Evolutionary conservation across 495 filamentous ascomycete genomes (phyloP), one percentile per base, ranked within the genome.

Genomic region (Tuber melanosporum): DNA sequence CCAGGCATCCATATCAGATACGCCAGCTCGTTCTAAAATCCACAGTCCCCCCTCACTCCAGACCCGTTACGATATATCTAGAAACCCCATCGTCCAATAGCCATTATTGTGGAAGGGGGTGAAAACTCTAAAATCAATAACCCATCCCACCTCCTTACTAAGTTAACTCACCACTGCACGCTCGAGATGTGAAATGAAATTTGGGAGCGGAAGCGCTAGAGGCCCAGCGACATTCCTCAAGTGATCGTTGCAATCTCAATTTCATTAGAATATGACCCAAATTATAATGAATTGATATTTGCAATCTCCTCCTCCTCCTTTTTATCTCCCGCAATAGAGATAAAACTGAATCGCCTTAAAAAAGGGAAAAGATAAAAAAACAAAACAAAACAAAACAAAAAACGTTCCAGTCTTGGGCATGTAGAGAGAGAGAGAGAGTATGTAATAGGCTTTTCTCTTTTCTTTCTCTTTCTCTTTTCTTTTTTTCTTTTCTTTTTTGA

Each of bases 261-360:
- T 20, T 14, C 39, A 71, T 17, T 3, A 6, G 76, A 5, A 52
- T 71, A 49, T 70, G 32, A 44, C 69, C 57, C 7, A 41, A 36
- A 9, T 7, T 41, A 39, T 70, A 32, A 26, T 57, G 0, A 20
- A 44, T 26, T 49, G 57, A 42, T 32, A 36, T 43, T 69, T 46
- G 47, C 3, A 42, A 39, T 66, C 19, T 36, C 42, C 42, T 49
- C 52, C 74, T 26, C 41, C 43, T n/a, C 26, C 32, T 69, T 46
- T 77, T 39, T 1, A 52, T 41, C 47, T 52, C n/a, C 72, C 72
- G 32, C 17, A 75, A 49, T 32, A 77, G 42, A 22, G 17, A 3
- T 36, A 43, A 17, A 49, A 76, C 9, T 57, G 10, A 22, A 57
- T n/a, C 22, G 6, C 20, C 20, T n/a, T n/a, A 8, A 12, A 26